Conservation (phyloP, 768 basidiomycete species). For the button mushroom (Agaricus bisporus) region DNA sequence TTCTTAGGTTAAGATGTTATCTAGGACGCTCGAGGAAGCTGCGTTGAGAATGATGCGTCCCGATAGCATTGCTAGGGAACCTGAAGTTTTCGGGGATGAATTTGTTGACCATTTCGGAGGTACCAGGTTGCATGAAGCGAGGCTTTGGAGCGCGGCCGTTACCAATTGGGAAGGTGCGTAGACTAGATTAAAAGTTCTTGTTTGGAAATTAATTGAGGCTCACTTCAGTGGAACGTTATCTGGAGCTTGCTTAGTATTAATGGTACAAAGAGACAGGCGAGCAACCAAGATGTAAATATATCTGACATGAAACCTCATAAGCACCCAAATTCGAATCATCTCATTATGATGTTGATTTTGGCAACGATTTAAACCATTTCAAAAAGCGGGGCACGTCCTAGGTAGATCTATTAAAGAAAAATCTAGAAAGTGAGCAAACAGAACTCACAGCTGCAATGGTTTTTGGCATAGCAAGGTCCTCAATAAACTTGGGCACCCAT, state of each 20-base stretch:
- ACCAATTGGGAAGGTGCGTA: slow-evolving; percentile 88
- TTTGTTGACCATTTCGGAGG: slow-evolving; percentile 96
- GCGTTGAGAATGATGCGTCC: slow-evolving; percentile 73
- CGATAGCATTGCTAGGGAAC: slow-evolving; percentile 77
- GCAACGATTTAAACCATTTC: slow-evolving; percentile 49
- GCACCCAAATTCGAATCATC: neutral
- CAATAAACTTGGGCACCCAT: slow-evolving; percentile 57
- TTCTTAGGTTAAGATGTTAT: slow-evolving; percentile 63
- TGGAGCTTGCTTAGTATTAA: slow-evolving; percentile 60
- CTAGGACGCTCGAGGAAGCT: slow-evolving; percentile 73
- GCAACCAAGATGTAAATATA: neutral
- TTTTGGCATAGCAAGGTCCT: slow-evolving; percentile 53
- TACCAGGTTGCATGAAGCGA: slow-evolving; percentile 90
- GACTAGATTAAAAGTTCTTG: neutral
- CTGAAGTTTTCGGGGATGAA: slow-evolving; percentile 67
- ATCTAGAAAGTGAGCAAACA: neutral
- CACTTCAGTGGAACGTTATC: slow-evolving; percentile 68
- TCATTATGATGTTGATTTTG: neutral
- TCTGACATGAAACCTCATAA: neutral
- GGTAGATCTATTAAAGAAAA: neutral
- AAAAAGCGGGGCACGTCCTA: slow-evolving; percentile 74
- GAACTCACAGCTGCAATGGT: slow-evolving; percentile 53
- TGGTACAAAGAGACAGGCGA: neutral
- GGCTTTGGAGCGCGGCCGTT: slow-evolving; percentile 81
- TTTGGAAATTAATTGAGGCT: slow-evolving; percentile 5